Evolutionary conservation across 306 rosid genomes (phyloP).

Genomic region (Cicer judaicum): DNA sequence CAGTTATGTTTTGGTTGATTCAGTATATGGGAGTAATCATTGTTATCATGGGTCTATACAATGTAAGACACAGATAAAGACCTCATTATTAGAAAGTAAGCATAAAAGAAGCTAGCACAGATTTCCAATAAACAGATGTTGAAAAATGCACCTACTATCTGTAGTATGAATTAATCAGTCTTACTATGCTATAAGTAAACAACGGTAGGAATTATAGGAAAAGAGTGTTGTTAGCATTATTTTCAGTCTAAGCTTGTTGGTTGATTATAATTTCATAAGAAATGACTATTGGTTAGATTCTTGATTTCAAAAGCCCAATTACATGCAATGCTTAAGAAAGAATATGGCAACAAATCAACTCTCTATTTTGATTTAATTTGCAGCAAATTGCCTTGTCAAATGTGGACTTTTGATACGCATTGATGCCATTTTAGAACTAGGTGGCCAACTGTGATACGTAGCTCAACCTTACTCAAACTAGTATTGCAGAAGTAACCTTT

Average conservation of each 20-base stretch:
- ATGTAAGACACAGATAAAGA: slow-evolving; percentile 24
- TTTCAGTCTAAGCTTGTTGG: not conserved
- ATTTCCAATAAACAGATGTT: not conserved
- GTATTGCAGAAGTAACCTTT: not conserved
- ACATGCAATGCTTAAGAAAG: too few species aligned
- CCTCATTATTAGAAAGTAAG: slow-evolving; percentile 33
- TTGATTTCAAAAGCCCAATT: too few species aligned
- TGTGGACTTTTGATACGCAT: too few species aligned
- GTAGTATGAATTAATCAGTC: not conserved
- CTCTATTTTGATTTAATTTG: too few species aligned
- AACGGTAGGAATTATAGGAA: not conserved
- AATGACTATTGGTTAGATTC: too few species aligned
- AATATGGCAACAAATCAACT: too few species aligned
- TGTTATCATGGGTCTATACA: slow-evolving; percentile 52
- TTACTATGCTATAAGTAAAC: not conserved
- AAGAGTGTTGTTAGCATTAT: not conserved
- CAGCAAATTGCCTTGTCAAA: too few species aligned
- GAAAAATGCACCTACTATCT: not conserved
- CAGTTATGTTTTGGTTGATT: slow-evolving; percentile 1
- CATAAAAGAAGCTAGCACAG: slow-evolving; percentile 1
- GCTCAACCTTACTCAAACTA: not conserved
- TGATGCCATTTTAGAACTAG: not conserved
- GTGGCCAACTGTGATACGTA: not conserved
- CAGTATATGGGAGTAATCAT: slow-evolving; percentile 57
- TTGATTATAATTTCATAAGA: not conserved